Percentiles rank a stretch among this genome's conserved stretches.
These are phyloP conservation scores for Cryptosporidium sp. DNA, from an alignment of 169 alveolate genomes.

Conservation along the genomic window DNA sequence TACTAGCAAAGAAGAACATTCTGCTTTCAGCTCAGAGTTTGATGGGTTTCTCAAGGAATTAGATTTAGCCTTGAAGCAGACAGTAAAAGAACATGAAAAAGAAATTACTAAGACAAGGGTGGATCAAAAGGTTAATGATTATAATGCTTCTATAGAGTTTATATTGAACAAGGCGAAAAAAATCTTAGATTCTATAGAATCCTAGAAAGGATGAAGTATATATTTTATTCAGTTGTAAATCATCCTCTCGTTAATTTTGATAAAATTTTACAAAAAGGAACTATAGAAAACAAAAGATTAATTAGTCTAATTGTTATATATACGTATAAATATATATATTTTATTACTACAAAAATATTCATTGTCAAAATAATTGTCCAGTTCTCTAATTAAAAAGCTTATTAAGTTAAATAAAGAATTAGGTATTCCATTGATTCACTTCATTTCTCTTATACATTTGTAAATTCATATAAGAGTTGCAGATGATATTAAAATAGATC, in stretches of 20 bases:
- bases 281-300: not conserved
- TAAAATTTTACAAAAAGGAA: not conserved
- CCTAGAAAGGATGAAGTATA: not conserved
- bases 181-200: not conserved
- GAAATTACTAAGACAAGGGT: not conserved
- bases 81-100: not conserved
- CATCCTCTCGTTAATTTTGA: not conserved
- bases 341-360: not conserved
- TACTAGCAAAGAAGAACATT: not conserved
- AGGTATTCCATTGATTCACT: not conserved
- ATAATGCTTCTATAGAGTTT: not conserved
- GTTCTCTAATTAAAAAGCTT: not conserved
- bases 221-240: not conserved
- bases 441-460: not conserved
- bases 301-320: not conserved
- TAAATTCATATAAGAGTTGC: not conserved
- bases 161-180: not conserved
- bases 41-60: not conserved
- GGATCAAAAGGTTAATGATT: not conserved
- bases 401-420: not conserved
- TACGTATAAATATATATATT: not conserved
- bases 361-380: not conserved
- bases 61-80: not conserved
- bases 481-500: conserved; percentile 42
- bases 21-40: not conserved